Conservation (phyloP, 345 rosid species). For the Brassica juncea region DNA sequence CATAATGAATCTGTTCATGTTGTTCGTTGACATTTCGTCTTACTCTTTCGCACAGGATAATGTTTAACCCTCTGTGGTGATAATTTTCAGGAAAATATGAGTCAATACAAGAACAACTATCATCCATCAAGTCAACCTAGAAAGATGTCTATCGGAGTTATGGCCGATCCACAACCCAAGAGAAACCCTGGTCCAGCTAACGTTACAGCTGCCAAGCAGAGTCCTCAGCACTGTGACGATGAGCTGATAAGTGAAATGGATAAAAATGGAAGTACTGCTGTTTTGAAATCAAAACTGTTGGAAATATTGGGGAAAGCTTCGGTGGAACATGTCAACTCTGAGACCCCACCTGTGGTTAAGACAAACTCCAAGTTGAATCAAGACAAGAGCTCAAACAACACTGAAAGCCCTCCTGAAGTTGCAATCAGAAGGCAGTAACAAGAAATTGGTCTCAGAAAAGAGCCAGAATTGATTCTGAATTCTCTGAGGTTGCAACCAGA, state of each 20-base stretch:
- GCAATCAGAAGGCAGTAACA: no score
- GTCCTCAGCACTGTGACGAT: constrained; percentile 41
- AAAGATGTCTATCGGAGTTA: no score
- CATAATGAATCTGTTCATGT: no score
- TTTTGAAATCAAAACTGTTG: constrained; percentile 72
- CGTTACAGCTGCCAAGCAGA: neutral
- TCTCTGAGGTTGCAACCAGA: constrained; percentile 46
- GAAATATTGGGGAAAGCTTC: constrained; percentile 71
- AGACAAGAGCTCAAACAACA: constrained; percentile 28
- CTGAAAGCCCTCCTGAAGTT: constrained; percentile 35
- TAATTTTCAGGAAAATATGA: no score
- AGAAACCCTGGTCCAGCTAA: no score
- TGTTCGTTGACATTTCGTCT: no score
- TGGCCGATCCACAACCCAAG: no score
- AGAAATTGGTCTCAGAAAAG: no score
- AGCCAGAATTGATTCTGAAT: constrained; percentile 65
- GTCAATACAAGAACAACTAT: no score
- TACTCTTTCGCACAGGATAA: no score
- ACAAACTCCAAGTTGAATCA: constrained; percentile 43
- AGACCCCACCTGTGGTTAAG: constrained; percentile 41
- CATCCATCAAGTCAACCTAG: no score
- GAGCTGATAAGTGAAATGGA: constrained; percentile 40
- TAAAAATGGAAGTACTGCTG: constrained; percentile 51
- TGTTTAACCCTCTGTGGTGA: neutral
- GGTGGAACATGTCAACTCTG: constrained; percentile 53